Conservation (phyloP, 345 rosid species). For the Cardamine chenopodiifolia region DNA sequence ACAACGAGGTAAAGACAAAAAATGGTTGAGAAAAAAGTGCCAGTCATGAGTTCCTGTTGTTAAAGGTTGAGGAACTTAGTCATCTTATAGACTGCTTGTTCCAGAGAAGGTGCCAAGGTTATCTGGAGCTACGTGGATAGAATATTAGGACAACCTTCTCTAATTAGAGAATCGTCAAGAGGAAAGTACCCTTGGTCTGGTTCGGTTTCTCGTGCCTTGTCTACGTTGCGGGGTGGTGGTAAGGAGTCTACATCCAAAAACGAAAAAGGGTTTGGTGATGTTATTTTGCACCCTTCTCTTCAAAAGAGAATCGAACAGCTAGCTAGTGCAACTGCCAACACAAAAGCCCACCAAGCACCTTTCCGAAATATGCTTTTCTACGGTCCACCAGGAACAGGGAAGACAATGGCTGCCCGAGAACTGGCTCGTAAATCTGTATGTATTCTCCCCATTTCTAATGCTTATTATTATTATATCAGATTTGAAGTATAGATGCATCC, state of each 20-base stretch:
- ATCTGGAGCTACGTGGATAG: conserved; percentile 98
- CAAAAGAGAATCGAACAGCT: conserved; percentile 83
- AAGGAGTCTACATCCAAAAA: conserved; percentile 54
- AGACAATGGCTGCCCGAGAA: conserved; percentile 99
- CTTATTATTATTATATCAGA: neutral
- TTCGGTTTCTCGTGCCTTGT: conserved; percentile 49
- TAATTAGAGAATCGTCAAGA: conserved; percentile 95
- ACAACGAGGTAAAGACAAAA: conserved; percentile 71
- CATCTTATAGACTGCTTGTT: conserved; percentile 30
- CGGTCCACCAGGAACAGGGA: conserved; percentile 99
- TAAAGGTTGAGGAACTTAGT: conserved; percentile 18
- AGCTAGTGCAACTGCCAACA: conserved; percentile 91
- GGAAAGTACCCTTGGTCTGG: conserved; percentile 99
- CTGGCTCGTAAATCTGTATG: conserved; percentile 89
- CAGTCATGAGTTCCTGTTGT: neutral
- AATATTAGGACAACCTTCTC: conserved; percentile 96
- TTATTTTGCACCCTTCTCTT: conserved; percentile 86
- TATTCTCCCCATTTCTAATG: conserved; percentile 14
- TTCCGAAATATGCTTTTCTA: conserved; percentile 94
- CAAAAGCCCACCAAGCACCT: conserved; percentile 94
- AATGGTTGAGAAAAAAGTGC: conserved; percentile 5
- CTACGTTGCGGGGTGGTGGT: conserved; percentile 47
- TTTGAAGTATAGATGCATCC: conserved; percentile 5
- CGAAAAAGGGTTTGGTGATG: conserved; percentile 91
- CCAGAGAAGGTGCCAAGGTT: conserved; percentile 98